Evolutionary conservation across 179 eudicot species (phyloP).

Genomic region (Heliamphora pulchella): DNA sequence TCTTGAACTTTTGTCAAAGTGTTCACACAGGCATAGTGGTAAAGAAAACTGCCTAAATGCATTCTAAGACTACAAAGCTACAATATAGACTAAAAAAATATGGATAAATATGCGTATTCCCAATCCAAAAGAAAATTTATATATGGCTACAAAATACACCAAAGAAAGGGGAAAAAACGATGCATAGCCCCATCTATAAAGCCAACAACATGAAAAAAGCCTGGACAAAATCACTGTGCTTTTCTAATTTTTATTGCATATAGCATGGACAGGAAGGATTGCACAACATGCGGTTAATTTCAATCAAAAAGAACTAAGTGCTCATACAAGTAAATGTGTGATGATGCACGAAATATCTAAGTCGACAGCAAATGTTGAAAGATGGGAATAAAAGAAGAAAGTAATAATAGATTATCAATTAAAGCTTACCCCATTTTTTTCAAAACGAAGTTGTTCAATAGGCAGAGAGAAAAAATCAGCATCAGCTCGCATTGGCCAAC

Average conservation of each 20-base stretch:
- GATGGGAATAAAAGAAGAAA: background rate
- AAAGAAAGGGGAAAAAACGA: no score
- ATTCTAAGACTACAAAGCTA: background rate
- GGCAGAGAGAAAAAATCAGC: conserved; percentile 70
- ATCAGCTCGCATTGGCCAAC: conserved; percentile 96
- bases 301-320: background rate
- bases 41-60: background rate
- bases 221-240: background rate
- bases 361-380: background rate
- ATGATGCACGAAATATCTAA: background rate
- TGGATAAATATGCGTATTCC: no score
- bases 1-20: no score
- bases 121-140: no score
- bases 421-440: conserved; percentile 49
- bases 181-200: background rate
- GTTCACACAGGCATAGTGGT: background rate
- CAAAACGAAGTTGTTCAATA: conserved; percentile 21
- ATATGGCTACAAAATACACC: no score
- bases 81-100: background rate
- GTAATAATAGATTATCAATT: background rate
- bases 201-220: background rate
- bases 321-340: background rate
- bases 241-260: background rate
- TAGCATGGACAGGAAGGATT: background rate
- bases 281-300: background rate